Evolutionary conservation across 768 basidiomycete species (phyloP).

Genomic region (Termitomyces sp.): DNA sequence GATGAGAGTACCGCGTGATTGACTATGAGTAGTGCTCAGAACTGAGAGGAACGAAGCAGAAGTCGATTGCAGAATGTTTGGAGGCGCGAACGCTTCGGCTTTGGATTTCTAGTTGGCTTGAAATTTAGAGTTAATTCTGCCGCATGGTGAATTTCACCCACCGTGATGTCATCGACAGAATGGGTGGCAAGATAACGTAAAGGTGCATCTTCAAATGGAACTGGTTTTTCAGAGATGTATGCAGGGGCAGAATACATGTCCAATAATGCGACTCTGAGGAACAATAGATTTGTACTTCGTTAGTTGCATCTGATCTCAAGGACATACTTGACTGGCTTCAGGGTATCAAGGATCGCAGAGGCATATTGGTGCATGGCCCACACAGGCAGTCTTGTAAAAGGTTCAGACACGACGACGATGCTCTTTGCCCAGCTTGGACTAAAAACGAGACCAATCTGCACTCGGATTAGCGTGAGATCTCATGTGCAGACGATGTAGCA

Average conservation of each 20-base stretch:
- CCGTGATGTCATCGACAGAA: slow-evolving; percentile 13
- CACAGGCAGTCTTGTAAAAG: slow-evolving; percentile 40
- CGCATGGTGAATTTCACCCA: slow-evolving; percentile 6
- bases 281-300: neutral
- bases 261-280: slow-evolving; percentile 39
- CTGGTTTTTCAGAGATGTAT: slow-evolving; percentile 35
- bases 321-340: slow-evolving; percentile 43
- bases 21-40: slow-evolving; percentile 14
- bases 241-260: slow-evolving; percentile 47
- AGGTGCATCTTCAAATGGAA: slow-evolving; percentile 38
- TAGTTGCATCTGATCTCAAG: neutral
- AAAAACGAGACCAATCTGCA: slow-evolving; percentile 48
- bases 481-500: neutral
- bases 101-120: slow-evolving; percentile 26
- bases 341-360: slow-evolving; percentile 28
- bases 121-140: neutral
- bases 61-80: slow-evolving; percentile 51
- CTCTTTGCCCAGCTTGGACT: slow-evolving; percentile 41
- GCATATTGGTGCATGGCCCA: slow-evolving; percentile 48
- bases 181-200: slow-evolving; percentile 44
- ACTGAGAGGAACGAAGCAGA: slow-evolving; percentile 49
- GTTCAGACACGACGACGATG: slow-evolving; percentile 49
- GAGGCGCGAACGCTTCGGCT: slow-evolving; percentile 40
- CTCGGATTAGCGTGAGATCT: neutral
- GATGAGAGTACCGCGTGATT: slow-evolving; percentile 26